These are phyloP conservation scores for Paramarasmius palmivorus DNA, from an alignment of 1,284 basidiomycete genomes.

Conservation along the genomic window DNA sequence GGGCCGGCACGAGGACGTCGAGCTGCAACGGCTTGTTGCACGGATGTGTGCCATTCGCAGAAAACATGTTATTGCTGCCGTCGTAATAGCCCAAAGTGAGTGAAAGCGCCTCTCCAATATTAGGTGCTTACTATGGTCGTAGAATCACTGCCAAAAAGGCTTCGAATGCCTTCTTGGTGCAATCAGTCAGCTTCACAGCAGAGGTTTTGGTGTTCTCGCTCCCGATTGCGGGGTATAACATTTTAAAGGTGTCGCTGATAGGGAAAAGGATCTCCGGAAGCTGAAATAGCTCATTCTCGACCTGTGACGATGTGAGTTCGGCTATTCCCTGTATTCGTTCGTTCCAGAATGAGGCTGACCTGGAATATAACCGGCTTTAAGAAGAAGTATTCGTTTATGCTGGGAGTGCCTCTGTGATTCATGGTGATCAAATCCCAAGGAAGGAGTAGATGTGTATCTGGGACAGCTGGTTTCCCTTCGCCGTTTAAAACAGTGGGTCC, in stretches of 20 bases:
- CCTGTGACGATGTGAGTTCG: not conserved
- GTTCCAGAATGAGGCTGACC: too few species aligned
- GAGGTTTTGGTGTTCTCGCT: not conserved
- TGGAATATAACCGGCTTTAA: too few species aligned
- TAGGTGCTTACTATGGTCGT: not conserved
- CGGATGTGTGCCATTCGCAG: not conserved
- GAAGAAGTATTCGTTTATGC: too few species aligned
- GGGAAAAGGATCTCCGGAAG: constrained; percentile 2
- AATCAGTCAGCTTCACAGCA: not conserved
- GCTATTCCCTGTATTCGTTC: too few species aligned
- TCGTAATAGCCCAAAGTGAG: not conserved
- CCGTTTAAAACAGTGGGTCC: too few species aligned
- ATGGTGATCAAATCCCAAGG: too few species aligned
- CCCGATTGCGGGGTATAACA: not conserved
- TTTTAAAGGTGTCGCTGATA: not conserved
- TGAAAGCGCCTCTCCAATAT: not conserved
- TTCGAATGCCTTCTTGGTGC: not conserved
- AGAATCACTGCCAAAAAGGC: not conserved
- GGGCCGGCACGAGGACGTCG: not conserved
- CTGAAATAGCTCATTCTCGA: constrained; percentile 3
- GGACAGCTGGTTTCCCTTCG: too few species aligned
- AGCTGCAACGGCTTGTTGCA: not conserved
- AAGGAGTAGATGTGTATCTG: too few species aligned
- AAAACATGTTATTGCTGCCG: not conserved
- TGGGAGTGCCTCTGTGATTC: too few species aligned